These are phyloP conservation scores for Colletotrichum chrysophilum DNA, from an alignment of 2,329 filamentous ascomycete genomes.

Conservation along the genomic window DNA sequence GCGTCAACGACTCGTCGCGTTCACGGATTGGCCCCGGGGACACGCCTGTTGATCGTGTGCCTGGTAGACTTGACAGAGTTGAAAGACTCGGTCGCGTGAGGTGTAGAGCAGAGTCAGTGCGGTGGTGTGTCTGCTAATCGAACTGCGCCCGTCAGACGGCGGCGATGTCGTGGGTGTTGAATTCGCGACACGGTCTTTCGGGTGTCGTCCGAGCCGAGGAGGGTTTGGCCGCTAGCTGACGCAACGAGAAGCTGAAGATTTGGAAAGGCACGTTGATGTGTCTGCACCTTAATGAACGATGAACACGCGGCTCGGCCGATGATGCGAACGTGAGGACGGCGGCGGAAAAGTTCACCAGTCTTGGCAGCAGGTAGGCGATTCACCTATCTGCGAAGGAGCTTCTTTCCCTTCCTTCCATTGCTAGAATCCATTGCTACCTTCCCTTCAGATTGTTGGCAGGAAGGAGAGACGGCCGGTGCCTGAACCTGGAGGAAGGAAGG, in stretches of 20 bases:
- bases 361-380: background rate
- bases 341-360: background rate
- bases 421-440: background rate
- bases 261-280: background rate
- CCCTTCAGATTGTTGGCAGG: background rate
- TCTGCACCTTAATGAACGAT: background rate
- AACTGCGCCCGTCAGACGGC: background rate
- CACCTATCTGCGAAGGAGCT: background rate
- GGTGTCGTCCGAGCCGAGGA: background rate
- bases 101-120: background rate
- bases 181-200: background rate
- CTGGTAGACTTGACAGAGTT: background rate
- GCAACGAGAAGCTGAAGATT: background rate
- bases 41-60: background rate
- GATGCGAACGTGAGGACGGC: background rate
- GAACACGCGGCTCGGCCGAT: background rate
- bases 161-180: background rate
- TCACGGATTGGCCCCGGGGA: background rate
- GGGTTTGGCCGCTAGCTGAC: background rate
- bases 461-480: background rate
- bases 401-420: background rate
- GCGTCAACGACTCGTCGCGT: background rate
- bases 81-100: background rate
- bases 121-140: background rate
- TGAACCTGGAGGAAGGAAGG: background rate